phyloP scores from a whole-genome alignment of 139 green algal genomes.

The Haematococcus lacustris region DNA sequence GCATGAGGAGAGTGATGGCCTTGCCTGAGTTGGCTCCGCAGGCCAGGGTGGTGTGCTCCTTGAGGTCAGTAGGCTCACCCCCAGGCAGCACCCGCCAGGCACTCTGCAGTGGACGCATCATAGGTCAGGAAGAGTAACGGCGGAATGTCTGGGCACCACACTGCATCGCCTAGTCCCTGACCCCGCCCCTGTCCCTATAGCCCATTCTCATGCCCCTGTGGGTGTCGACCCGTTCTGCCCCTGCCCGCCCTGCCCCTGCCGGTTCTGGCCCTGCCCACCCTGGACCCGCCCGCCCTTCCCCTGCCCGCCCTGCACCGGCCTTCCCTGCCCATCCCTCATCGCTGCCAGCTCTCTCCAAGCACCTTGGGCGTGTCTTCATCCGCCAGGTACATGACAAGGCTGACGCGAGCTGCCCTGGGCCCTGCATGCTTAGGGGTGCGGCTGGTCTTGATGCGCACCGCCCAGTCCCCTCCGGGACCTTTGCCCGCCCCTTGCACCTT shows the following conservation, averaged over 20 bases:
- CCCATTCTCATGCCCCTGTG: too few relatives aligned
- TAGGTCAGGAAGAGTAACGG: neutral
- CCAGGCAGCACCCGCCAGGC: slow-evolving; percentile 5
- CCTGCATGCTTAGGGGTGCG: neutral
- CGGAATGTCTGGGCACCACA: neutral
- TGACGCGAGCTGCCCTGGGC: slow-evolving; percentile 19
- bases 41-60: slow-evolving; percentile 3
- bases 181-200: too few relatives aligned
- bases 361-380: slow-evolving; percentile 23
- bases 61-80: slow-evolving; percentile 23
- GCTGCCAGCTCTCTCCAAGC: too few relatives aligned
- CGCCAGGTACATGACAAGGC: slow-evolving; percentile 49
- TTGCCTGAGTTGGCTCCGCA: too few relatives aligned
- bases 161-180: too few relatives aligned
- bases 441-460: slow-evolving; percentile 19
- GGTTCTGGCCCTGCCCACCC: too few relatives aligned
- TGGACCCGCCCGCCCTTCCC: too few relatives aligned
- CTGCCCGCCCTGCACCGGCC: too few relatives aligned
- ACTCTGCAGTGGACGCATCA: slow-evolving; percentile 4
- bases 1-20: too few relatives aligned
- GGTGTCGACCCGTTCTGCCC: too few relatives aligned
- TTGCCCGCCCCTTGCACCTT: slow-evolving; percentile 10
- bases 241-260: too few relatives aligned
- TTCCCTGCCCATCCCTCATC: too few relatives aligned
- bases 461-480: slow-evolving; percentile 51